These are phyloP conservation scores for Sordaria brevicollis DNA, from an alignment of 495 filamentous ascomycete genomes.

Conservation along the genomic window DNA sequence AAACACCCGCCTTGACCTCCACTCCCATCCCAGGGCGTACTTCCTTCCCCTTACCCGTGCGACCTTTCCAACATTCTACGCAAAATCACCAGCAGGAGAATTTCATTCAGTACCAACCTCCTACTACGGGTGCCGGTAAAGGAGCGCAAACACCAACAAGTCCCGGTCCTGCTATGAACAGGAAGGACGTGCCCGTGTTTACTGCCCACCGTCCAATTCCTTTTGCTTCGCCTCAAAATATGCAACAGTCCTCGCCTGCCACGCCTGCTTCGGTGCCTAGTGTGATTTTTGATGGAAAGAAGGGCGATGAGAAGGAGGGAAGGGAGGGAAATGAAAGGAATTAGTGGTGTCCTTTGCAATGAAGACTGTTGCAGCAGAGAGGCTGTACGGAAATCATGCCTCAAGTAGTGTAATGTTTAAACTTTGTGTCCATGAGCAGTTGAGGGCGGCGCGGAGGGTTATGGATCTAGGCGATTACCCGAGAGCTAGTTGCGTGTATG, in stretches of 20 bases:
- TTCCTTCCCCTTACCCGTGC: neutral
- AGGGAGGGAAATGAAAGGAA: no score
- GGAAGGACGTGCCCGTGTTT: constrained; percentile 14
- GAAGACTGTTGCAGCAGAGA: no score
- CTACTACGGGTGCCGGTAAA: neutral
- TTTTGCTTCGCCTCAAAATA: constrained; percentile 11
- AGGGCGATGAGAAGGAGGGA: neutral
- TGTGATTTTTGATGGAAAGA: neutral
- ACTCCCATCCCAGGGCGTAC: neutral
- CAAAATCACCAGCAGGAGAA: neutral
- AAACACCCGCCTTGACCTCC: neutral
- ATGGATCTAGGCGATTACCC: no score
- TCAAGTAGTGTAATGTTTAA: no score
- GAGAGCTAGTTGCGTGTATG: no score
- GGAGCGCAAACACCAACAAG: neutral
- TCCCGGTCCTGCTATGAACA: constrained; percentile 9
- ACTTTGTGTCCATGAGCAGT: no score
- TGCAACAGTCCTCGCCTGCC: neutral
- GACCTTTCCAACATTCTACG: neutral
- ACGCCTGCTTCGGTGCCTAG: neutral
- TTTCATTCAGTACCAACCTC: constrained; percentile 31
- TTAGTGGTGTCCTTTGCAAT: no score
- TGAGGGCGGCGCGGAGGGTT: no score
- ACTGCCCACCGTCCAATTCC: constrained; percentile 22
- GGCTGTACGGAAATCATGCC: no score